Evolutionary conservation across 352 stramenopile species (phyloP).

Genomic region (Aphanomyces astaci): DNA sequence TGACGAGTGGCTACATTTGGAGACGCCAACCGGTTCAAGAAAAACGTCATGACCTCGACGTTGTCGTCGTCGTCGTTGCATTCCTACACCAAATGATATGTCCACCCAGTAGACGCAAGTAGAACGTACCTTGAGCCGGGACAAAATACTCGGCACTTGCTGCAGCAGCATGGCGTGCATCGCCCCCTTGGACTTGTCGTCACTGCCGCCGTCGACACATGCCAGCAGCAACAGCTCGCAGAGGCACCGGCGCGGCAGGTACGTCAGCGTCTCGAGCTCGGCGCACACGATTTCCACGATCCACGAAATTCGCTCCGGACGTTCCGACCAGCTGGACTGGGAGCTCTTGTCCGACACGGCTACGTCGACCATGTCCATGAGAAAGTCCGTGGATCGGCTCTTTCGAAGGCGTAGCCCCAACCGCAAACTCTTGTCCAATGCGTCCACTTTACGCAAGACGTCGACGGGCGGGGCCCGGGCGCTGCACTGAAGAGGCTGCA

Average conservation of each 20-base stretch:
- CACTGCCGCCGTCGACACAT: conserved; percentile 27
- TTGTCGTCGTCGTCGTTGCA: conserved; percentile 33
- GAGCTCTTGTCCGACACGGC: conserved; percentile 25
- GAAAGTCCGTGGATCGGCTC: conserved; percentile 64
- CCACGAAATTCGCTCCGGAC: conserved; percentile 53
- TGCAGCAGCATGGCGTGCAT: conserved; percentile 29
- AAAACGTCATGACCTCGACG: conserved; percentile 50
- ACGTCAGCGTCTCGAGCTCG: conserved; percentile 72
- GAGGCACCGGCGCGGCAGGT: conserved; percentile 65
- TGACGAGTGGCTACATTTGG: conserved; percentile 39
- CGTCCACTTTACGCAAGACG: conserved; percentile 67
- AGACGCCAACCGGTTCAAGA: conserved; percentile 59
- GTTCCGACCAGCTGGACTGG: conserved; percentile 17
- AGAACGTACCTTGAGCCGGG: conserved; percentile 27
- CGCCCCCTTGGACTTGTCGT: conserved; percentile 15
- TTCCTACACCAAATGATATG: too few relatives aligned
- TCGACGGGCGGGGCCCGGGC: conserved; percentile 58
- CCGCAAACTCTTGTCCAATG: conserved; percentile 62
- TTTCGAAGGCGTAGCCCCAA: conserved; percentile 71
- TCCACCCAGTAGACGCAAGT: too few relatives aligned
- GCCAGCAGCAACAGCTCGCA: conserved; percentile 72
- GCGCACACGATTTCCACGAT: conserved; percentile 84
- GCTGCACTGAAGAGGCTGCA: conserved; percentile 47
- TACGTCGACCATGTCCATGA: conserved; percentile 81
- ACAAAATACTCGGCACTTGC: conserved; percentile 28